Conservation (phyloP, 495 filamentous ascomycete genomes). For the Penicillium chermesinum region DNA sequence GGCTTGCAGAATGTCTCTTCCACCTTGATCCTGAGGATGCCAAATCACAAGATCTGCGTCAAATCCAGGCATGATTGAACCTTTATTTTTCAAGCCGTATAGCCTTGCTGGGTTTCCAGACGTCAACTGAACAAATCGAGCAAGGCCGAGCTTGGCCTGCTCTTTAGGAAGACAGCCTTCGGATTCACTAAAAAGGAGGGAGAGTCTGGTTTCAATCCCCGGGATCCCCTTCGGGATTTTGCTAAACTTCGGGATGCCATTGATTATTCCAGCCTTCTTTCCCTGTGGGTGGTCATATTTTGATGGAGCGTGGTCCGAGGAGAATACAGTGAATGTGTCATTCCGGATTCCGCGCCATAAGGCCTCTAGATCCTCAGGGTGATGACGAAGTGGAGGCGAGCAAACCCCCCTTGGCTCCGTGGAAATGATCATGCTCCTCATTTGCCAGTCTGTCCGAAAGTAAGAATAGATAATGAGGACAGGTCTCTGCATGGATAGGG, state of each 20-base stretch:
- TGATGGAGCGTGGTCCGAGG: constrained; percentile 39
- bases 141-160: background rate
- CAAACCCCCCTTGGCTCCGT: constrained; percentile 6
- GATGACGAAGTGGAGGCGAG: constrained; percentile 5
- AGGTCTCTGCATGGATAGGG: constrained; percentile 59
- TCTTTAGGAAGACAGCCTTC: constrained; percentile 4
- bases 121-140: constrained; percentile 5
- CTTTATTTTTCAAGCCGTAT: constrained; percentile 4
- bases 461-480: constrained; percentile 61
- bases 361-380: constrained; percentile 3
- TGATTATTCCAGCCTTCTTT: constrained; percentile 22
- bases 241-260: constrained; percentile 29
- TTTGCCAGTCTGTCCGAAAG: constrained; percentile 42
- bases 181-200: constrained; percentile 5
- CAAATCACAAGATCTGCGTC: constrained; percentile 8
- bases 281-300: constrained; percentile 33
- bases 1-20: background rate
- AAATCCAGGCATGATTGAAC: constrained; percentile 1
- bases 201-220: constrained; percentile 5
- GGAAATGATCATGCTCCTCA: constrained; percentile 3
- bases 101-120: constrained; percentile 4
- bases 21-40: background rate
- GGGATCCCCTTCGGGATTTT: constrained; percentile 20
- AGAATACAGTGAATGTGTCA: constrained; percentile 44
- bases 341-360: constrained; percentile 21